These are phyloP conservation scores for Auricularia heimuer DNA, from an alignment of 768 basidiomycete genomes.

Conservation along the genomic window DNA sequence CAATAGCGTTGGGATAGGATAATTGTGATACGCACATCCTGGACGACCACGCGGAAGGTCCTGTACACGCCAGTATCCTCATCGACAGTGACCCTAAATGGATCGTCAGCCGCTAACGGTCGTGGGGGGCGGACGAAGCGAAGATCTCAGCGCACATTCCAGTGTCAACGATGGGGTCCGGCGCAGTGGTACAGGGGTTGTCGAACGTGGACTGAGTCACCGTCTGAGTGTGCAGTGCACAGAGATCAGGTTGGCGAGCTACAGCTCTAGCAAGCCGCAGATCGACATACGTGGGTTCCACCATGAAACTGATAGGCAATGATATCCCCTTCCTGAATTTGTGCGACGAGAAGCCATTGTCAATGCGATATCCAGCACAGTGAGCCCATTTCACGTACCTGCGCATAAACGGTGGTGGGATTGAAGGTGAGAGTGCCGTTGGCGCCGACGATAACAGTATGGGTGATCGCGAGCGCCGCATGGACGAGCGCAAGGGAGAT, in stretches of 20 bases:
- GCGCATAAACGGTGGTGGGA: background rate
- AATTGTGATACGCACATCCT: background rate
- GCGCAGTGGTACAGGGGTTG: background rate
- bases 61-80: background rate
- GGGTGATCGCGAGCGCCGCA: background rate
- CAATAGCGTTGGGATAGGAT: background rate
- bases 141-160: background rate
- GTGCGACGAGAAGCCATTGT: too few relatives aligned
- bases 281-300: background rate
- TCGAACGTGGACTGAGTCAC: background rate
- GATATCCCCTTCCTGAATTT: background rate
- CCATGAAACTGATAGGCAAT: background rate
- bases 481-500: background rate
- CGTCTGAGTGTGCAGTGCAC: background rate
- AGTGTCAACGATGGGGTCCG: background rate
- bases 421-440: background rate
- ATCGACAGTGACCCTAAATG: background rate
- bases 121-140: background rate
- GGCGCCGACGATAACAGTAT: background rate
- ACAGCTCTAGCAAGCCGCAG: background rate
- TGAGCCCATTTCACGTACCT: background rate
- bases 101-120: background rate
- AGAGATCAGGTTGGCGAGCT: background rate
- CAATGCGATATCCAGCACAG: too few relatives aligned
- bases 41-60: background rate